Evolutionary conservation across 805 yeast genomes (phyloP).

Genomic region (Metschnikowia rubicola): DNA sequence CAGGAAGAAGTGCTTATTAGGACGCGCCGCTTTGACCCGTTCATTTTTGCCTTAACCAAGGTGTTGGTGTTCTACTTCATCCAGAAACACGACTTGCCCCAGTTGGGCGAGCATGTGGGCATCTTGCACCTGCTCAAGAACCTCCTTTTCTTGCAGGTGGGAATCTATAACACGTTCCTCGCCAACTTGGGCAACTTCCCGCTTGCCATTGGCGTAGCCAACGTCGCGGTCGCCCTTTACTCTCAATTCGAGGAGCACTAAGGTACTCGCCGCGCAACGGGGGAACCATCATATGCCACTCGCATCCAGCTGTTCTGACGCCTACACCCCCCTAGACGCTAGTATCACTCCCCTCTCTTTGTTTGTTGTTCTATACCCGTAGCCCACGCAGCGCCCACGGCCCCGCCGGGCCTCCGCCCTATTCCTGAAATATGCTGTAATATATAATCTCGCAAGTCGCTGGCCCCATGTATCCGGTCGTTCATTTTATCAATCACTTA

Average conservation of each 20-base stretch:
- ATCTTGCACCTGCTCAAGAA: conserved; percentile 27
- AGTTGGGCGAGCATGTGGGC: conserved; percentile 24
- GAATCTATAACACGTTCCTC: conserved; percentile 36
- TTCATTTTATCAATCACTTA: neutral
- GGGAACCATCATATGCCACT: too few relatives aligned
- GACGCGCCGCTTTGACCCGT: conserved; percentile 49
- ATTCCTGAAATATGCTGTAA: conserved; percentile 5
- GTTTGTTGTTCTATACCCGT: neutral
- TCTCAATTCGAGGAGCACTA: conserved; percentile 47
- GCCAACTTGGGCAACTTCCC: conserved; percentile 45
- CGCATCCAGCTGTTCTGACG: conserved; percentile 1
- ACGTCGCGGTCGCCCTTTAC: conserved; percentile 47
- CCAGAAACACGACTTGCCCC: conserved; percentile 31
- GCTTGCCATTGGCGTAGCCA: conserved; percentile 43
- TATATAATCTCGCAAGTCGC: conserved; percentile 1
- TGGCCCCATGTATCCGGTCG: too few relatives aligned
- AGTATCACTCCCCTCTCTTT: conserved; percentile 4
- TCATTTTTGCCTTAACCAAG: conserved; percentile 49
- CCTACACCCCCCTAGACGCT: conserved; percentile 9
- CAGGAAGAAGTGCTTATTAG: conserved; percentile 20
- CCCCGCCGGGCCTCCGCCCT: neutral
- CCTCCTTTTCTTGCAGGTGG: conserved; percentile 33
- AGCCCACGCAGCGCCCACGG: too few relatives aligned
- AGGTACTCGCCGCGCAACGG: neutral
- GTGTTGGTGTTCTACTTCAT: conserved; percentile 33